Conservation (phyloP, 306 rosid genomes). For the Trifolium repens region DNA sequence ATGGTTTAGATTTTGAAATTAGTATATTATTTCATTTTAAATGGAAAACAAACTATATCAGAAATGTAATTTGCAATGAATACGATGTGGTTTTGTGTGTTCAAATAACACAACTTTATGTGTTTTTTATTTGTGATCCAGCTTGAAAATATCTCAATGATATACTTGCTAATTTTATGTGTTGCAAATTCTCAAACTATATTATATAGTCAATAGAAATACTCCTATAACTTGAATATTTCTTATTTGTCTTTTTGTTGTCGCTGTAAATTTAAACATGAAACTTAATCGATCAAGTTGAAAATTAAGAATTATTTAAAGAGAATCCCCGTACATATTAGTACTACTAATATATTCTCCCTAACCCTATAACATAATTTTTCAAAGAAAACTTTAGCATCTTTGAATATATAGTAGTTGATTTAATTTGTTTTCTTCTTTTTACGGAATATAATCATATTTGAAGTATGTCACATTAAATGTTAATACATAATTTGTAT, state of each 20-base stretch:
- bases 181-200: neutral
- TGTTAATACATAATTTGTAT: no score
- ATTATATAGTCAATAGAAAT: neutral
- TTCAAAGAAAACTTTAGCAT: constrained; percentile 7
- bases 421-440: no score
- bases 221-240: neutral
- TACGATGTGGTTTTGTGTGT: no score
- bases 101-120: no score
- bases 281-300: neutral
- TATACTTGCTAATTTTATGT: neutral
- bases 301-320: neutral
- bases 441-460: no score
- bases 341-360: neutral
- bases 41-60: no score
- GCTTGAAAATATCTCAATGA: neutral
- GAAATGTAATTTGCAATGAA: no score
- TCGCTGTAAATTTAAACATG: neutral
- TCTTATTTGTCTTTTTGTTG: neutral
- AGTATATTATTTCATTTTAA: no score
- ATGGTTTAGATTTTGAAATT: no score
- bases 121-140: neutral
- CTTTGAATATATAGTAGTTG: neutral
- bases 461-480: no score
- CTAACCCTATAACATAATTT: neutral
- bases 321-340: neutral